These are phyloP conservation scores for Clitopilus hobsonii DNA, from an alignment of 768 basidiomycete genomes.

Conservation along the genomic window DNA sequence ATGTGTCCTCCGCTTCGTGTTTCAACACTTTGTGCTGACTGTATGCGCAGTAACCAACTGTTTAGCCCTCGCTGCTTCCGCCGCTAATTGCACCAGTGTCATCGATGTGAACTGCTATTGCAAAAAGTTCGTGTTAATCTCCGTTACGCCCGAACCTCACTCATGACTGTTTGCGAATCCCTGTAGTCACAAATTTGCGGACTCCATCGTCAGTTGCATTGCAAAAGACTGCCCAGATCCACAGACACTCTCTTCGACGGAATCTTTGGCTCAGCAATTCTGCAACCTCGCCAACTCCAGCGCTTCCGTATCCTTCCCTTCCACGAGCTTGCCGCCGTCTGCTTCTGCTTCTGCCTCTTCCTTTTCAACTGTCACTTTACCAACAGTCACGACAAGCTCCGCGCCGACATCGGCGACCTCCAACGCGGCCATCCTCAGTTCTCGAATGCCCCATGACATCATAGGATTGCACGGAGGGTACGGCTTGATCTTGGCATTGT, in stretches of 20 bases:
- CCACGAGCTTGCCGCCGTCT: conserved; percentile 6
- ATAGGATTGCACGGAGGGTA: neutral
- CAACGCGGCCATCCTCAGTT: neutral
- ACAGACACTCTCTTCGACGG: conserved; percentile 29
- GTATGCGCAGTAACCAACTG: conserved; percentile 38
- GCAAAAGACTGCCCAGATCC: conserved; percentile 24
- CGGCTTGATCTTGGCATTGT: neutral
- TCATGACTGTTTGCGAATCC: neutral
- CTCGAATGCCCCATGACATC: neutral
- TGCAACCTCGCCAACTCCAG: conserved; percentile 26
- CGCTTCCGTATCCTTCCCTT: conserved; percentile 18
- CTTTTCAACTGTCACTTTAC: conserved; percentile 4
- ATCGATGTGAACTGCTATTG: conserved; percentile 49
- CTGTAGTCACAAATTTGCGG: conserved; percentile 28
- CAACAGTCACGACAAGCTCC: conserved; percentile 7
- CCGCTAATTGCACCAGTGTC: conserved; percentile 38
- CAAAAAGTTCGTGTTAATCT: conserved; percentile 20
- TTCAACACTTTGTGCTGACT: neutral
- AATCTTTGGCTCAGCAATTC: conserved; percentile 43
- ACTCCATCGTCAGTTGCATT: conserved; percentile 32
- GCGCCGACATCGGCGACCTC: conserved; percentile 2
- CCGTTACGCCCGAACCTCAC: neutral
- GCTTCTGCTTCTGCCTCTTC: conserved; percentile 5
- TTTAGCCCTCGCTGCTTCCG: conserved; percentile 30
- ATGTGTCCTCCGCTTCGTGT: conserved; percentile 4